Evolutionary conservation across 352 stramenopile species (phyloP).

Genomic region (Globisporangium nunn): DNA sequence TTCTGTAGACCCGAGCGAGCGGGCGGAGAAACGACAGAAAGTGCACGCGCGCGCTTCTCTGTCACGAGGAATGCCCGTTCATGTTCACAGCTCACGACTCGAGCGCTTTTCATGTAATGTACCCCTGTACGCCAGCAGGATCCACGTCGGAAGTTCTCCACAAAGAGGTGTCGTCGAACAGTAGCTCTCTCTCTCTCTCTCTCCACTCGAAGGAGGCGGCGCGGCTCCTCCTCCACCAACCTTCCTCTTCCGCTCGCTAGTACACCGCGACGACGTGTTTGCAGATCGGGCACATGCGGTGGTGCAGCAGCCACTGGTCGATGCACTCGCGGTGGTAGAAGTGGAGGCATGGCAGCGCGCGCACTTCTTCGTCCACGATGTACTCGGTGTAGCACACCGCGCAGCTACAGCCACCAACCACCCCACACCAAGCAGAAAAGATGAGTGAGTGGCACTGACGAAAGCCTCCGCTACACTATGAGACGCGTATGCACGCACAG

Average conservation of each 20-base stretch:
- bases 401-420: constrained; percentile 21
- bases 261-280: constrained; percentile 80
- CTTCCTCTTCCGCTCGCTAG: constrained; percentile 12
- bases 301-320: constrained; percentile 84
- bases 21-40: not conserved
- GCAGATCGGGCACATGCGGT: constrained; percentile 83
- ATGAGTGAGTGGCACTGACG: not conserved
- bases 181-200: not conserved
- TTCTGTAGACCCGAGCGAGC: not conserved
- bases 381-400: constrained; percentile 84
- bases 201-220: too few species aligned
- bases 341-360: constrained; percentile 78
- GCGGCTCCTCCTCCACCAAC: too few species aligned
- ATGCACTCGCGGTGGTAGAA: constrained; percentile 89
- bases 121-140: not conserved
- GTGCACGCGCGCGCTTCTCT: too few species aligned
- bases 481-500: constrained; percentile 16
- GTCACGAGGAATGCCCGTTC: not conserved
- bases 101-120: not conserved
- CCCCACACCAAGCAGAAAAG: not conserved
- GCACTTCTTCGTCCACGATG: constrained; percentile 65
- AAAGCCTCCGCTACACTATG: too few species aligned
- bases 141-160: too few species aligned
- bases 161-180: too few species aligned
- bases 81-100: not conserved